Percentiles rank a stretch among this genome's conserved stretches.
Evolutionary conservation across 345 rosid species (phyloP).

Genomic region (Camelina hispida): DNA sequence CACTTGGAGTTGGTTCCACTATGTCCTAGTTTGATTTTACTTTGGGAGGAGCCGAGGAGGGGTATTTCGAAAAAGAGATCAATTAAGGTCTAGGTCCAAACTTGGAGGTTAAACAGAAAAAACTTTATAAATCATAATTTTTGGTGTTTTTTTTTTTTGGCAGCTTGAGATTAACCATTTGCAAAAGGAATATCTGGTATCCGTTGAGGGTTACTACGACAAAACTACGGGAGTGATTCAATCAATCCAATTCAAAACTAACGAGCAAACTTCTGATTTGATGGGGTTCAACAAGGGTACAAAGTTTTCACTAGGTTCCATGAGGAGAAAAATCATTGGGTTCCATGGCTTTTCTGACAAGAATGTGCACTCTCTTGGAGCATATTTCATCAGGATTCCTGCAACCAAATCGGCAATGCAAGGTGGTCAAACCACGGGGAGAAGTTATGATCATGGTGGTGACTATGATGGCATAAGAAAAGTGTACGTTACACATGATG

Average conservation of each 20-base stretch:
- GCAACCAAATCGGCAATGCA: conserved; percentile 1
- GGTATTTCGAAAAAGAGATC: too few species aligned
- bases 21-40: too few species aligned
- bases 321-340: conserved; percentile 8
- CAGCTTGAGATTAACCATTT: conserved; percentile 34
- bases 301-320: conserved; percentile 17
- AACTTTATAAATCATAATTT: not conserved
- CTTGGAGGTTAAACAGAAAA: too few species aligned
- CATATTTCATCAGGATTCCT: conserved; percentile 30
- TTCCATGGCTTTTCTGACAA: conserved; percentile 41
- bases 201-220: conserved; percentile 33
- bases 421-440: conserved; percentile 19
- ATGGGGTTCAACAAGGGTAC: conserved; percentile 26
- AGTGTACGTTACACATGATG: conserved; percentile 17
- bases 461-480: conserved; percentile 29
- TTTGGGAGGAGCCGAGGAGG: too few species aligned
- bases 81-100: too few species aligned
- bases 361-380: conserved; percentile 38
- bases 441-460: conserved; percentile 30
- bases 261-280: conserved; percentile 21
- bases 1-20: too few species aligned
- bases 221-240: conserved; percentile 24
- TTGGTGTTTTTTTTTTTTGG: not conserved
- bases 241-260: conserved; percentile 31
- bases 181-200: conserved; percentile 11